Percentiles rank a stretch among this genome's conserved stretches.
Conservation (phyloP, 116 monocot genomes). For the Trichopus zeylanicus region DNA sequence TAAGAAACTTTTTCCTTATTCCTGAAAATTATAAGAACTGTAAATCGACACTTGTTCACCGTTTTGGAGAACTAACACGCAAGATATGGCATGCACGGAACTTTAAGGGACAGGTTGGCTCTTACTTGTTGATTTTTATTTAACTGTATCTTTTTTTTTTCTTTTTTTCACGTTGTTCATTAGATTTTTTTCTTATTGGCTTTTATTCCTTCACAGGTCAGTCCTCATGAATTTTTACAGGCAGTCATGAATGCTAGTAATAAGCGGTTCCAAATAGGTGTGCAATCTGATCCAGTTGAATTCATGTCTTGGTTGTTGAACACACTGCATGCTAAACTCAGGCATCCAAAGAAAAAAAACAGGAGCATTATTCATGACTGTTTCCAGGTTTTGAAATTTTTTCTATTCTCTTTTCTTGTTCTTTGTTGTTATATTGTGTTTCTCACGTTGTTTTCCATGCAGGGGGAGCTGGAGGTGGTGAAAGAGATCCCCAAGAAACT, state of each 20-base stretch:
- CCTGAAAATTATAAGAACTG: conserved; percentile 86
- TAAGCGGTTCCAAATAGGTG: conserved; percentile 92
- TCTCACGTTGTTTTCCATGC: not conserved
- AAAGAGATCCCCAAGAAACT: conserved; percentile 69
- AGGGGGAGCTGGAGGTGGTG: conserved; percentile 96
- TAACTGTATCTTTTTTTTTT: not conserved
- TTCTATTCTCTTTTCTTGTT: conserved; percentile 4
- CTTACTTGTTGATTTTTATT: not conserved
- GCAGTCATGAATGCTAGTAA: conserved; percentile 97
- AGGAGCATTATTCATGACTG: conserved; percentile 85
- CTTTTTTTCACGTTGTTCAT: too few relatives aligned
- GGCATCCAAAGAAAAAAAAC: conserved; percentile 65
- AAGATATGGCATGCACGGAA: conserved; percentile 98
- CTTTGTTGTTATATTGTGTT: conserved; percentile 5
- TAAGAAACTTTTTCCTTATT: conserved; percentile 96
- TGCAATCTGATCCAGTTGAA: conserved; percentile 95
- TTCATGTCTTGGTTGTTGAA: conserved; percentile 99
- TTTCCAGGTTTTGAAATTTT: conserved; percentile 63
- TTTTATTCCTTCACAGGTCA: conserved; percentile 62
- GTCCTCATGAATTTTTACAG: conserved; percentile 96
- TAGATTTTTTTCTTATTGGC: too few relatives aligned
- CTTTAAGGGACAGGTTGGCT: conserved; percentile 94
- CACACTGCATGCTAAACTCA: conserved; percentile 77
- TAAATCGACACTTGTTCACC: conserved; percentile 88
- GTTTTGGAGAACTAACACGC: conserved; percentile 90